Evolutionary conservation across 768 basidiomycete species (phyloP).

Genomic region (Trametes sanguinea): DNA sequence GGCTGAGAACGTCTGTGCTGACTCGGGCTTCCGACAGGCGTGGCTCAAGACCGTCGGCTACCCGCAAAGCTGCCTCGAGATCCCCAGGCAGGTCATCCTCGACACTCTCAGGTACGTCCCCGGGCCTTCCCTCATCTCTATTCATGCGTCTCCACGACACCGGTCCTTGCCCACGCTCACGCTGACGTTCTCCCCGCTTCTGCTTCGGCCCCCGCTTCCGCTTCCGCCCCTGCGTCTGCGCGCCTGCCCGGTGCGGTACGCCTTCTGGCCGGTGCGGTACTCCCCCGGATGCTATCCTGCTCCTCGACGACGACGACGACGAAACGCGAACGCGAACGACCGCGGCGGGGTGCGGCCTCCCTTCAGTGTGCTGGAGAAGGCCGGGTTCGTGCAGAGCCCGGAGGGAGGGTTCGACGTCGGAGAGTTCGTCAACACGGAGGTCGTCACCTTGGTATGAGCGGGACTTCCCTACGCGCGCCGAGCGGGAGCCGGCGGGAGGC

Average conservation of each 20-base stretch:
- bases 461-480: no score
- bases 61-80: conserved; percentile 61
- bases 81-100: conserved; percentile 63
- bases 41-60: conserved; percentile 85
- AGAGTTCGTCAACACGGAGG: conserved; percentile 57
- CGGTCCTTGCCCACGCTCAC: no score
- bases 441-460: conserved; percentile 49
- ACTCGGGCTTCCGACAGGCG: conserved; percentile 43
- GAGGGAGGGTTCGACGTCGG: conserved; percentile 56
- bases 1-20: no score
- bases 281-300: neutral
- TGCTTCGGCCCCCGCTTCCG: neutral
- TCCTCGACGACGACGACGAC: no score
- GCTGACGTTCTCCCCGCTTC: neutral
- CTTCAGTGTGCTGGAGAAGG: conserved; percentile 68
- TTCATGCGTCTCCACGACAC: neutral
- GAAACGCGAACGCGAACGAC: neutral
- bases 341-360: no score
- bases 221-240: neutral
- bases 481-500: no score
- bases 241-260: conserved; percentile 8
- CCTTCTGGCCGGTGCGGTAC: conserved; percentile 14
- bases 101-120: conserved; percentile 67
- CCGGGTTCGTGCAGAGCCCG: conserved; percentile 67
- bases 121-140: neutral